Conservation (phyloP, 768 basidiomycete genomes). For the Tremella yokohamensis region DNA sequence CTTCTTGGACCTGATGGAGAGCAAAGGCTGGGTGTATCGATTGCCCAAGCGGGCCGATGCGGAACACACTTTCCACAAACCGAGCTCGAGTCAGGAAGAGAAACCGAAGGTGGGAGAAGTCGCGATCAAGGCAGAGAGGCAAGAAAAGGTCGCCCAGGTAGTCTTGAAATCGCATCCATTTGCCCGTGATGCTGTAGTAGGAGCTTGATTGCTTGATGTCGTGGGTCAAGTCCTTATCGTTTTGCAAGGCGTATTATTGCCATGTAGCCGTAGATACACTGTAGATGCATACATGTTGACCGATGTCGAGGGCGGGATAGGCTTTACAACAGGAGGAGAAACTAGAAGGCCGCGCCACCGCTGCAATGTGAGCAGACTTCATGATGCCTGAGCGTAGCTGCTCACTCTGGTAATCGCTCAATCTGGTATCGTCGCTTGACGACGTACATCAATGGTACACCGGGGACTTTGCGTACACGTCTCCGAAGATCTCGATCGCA, state of each 20-base stretch:
- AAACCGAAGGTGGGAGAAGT: neutral
- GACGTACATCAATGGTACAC: conserved; percentile 96
- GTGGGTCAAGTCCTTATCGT: no score
- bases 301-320: no score
- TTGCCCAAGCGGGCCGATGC: conserved; percentile 60
- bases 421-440: conserved; percentile 87
- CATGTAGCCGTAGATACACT: neutral
- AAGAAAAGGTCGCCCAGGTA: conserved; percentile 22
- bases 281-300: conserved; percentile 1
- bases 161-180: conserved; percentile 24
- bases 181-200: conserved; percentile 28
- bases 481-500: conserved; percentile 92
- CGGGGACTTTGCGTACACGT: conserved; percentile 74
- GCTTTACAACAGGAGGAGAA: neutral
- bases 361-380: conserved; percentile 12
- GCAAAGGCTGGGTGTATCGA: conserved; percentile 65
- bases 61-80: conserved; percentile 53
- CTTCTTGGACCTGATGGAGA: conserved; percentile 75
- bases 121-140: neutral
- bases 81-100: neutral
- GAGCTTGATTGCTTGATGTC: conserved; percentile 8
- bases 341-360: conserved; percentile 30
- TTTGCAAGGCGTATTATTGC: neutral
- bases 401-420: conserved; percentile 79
- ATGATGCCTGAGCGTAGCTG: neutral